phyloP scores from a whole-genome alignment of 1,284 basidiomycete genomes.

The Bjerkandera adusta region DNA sequence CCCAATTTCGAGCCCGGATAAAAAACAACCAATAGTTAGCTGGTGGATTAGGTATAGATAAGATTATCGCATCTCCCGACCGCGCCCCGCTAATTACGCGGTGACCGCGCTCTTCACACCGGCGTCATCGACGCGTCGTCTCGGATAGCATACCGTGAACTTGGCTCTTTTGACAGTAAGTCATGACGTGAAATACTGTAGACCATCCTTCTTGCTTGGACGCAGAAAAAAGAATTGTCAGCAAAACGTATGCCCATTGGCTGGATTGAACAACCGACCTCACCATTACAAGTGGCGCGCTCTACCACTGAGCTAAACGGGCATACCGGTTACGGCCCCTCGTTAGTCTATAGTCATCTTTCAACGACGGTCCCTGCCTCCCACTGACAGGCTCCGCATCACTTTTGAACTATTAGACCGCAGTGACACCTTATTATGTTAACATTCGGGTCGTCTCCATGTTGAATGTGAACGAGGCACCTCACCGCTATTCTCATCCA shows the following conservation, averaged over 20 bases:
- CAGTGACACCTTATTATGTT: too few species aligned
- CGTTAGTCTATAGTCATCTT: not conserved
- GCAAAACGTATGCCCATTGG: constrained; percentile 4
- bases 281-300: constrained; percentile 15
- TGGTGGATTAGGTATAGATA: not conserved
- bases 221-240: not conserved
- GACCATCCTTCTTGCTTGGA: not conserved
- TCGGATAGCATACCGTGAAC: too few species aligned
- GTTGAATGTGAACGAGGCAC: too few species aligned
- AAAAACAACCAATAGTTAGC: not conserved
- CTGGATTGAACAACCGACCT: constrained; percentile 13
- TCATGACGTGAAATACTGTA: too few species aligned
- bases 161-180: too few species aligned
- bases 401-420: too few species aligned
- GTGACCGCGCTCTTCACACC: not conserved
- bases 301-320: constrained; percentile 16
- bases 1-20: constrained; percentile 1
- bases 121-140: too few species aligned
- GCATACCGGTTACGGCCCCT: constrained; percentile 4
- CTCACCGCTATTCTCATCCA: too few species aligned
- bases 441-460: too few species aligned
- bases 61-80: not conserved
- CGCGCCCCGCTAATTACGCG: not conserved
- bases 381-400: too few species aligned
- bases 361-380: too few species aligned